Base-by-base conservation (phyloP, 2,329 filamentous ascomycete species). In the Esteya vermicola region DNA sequence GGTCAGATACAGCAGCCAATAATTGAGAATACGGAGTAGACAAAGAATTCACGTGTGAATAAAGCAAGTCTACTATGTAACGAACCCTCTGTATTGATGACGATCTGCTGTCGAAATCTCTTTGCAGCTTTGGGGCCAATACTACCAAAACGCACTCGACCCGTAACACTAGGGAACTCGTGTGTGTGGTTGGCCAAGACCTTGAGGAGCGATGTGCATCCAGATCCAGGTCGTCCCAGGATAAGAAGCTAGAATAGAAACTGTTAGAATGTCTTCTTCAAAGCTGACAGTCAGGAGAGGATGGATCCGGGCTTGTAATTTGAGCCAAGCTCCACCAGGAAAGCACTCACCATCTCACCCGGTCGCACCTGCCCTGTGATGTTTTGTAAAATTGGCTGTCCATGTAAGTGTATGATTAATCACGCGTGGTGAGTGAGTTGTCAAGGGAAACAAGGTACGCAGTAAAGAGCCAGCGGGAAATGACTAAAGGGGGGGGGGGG, bases 121-220 rank as follows among this genome's bases (percentile, higher is more conserved):
- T 46, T 59, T 56, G 75, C 72, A 6, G 59, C 58, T 23, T 58
- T 50, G 2, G 63, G 54, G 18, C 57, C 53, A 1, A 59, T 59
- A 1, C 62, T 63, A 14, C 78, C 75, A 51, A 81, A 81, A 20
- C 70, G 69, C 6, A 81, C 74, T 0, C 80, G 65, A 4, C 82
- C 82, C 2, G 68, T 61, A 2, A 86, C 75, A 0, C 59, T 64
- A 6, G 74, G 73, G 45, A 77, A 86, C 1, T 71, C 67, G 3
- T 65, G 67, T 4, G 79, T 66, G 48, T 85, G 72, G 52, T 86
- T 86, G 22, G 78, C 75, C 42, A 88, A 75, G 0, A 75, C 68
- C 49, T 73, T 72, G 6, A 75, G 54, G 3, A 75, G 59, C 0
- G 71, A 75, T 28, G 63, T 68, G 54, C 72, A 76, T 14, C 73